Percentiles rank a stretch among this genome's conserved stretches.
These are phyloP conservation scores for Myxozyma udenii DNA, from an alignment of 805 yeast species.

Conservation along the genomic window DNA sequence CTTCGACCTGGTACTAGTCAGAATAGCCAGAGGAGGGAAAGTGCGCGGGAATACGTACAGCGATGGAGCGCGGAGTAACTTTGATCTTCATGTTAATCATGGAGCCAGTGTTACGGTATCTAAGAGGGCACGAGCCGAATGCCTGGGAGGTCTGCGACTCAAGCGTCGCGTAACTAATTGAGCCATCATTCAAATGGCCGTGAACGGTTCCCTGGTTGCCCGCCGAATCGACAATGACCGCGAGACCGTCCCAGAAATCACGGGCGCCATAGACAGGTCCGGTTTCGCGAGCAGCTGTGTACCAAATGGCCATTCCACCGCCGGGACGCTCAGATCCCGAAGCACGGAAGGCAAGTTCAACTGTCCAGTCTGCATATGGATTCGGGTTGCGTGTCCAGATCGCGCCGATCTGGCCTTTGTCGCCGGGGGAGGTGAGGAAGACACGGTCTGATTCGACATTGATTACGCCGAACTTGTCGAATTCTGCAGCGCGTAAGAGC, in stretches of 20 bases:
- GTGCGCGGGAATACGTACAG: neutral
- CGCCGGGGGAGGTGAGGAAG: slow-evolving; percentile 31
- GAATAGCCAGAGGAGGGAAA: neutral
- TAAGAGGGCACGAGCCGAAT: slow-evolving; percentile 39
- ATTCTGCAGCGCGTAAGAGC: too few species aligned
- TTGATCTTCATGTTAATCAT: slow-evolving; percentile 36
- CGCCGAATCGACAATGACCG: slow-evolving; percentile 41
- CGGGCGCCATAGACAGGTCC: slow-evolving; percentile 42
- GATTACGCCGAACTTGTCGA: slow-evolving; percentile 32
- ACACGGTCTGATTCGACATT: slow-evolving; percentile 28
- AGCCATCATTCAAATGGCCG: slow-evolving; percentile 44
- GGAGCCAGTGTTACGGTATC: slow-evolving; percentile 39
- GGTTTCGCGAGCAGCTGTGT: slow-evolving; percentile 32
- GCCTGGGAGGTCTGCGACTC: slow-evolving; percentile 36
- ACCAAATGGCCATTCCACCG: slow-evolving; percentile 43
- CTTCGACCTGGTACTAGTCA: slow-evolving; percentile 34
- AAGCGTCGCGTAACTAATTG: slow-evolving; percentile 31
- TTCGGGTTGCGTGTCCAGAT: slow-evolving; percentile 38
- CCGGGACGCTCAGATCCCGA: slow-evolving; percentile 38
- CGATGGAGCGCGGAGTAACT: slow-evolving; percentile 30
- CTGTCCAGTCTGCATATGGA: slow-evolving; percentile 38
- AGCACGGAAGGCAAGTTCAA: slow-evolving; percentile 36
- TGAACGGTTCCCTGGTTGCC: slow-evolving; percentile 36
- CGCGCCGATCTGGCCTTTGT: slow-evolving; percentile 35
- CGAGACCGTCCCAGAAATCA: slow-evolving; percentile 44